Evolutionary conservation across 805 yeast species (phyloP).

Genomic region (Yamadazyma akitaensis): DNA sequence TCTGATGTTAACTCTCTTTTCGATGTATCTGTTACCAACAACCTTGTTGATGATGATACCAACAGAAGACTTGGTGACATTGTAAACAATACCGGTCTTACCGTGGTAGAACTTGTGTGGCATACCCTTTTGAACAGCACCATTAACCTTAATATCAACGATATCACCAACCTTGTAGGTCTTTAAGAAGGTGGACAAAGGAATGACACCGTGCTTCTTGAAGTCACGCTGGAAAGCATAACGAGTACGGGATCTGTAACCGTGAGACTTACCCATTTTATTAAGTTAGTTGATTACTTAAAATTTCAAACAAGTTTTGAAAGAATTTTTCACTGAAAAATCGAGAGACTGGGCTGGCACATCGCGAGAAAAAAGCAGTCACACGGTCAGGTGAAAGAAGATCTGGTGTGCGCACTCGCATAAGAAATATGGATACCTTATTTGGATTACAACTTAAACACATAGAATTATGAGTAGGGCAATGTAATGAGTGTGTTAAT

Average conservation of each 20-base stretch:
- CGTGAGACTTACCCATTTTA: slow-evolving; percentile 52
- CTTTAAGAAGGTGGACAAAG: slow-evolving; percentile 96
- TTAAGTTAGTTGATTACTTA: slow-evolving; percentile 8
- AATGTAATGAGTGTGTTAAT: too few species aligned
- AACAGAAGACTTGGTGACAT: slow-evolving; percentile 97
- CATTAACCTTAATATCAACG: slow-evolving; percentile 99
- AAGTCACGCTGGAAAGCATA: slow-evolving; percentile 99
- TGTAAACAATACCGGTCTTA: slow-evolving; percentile 98
- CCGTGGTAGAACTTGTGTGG: slow-evolving; percentile 99
- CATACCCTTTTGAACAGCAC: slow-evolving; percentile 99
- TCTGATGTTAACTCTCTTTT: slow-evolving; percentile 98
- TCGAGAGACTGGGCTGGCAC: not conserved
- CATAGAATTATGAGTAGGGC: too few species aligned
- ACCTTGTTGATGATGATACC: slow-evolving; percentile 98
- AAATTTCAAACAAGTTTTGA: slow-evolving; percentile 2
- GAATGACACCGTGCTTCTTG: slow-evolving; percentile 93
- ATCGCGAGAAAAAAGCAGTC: slow-evolving; percentile 7
- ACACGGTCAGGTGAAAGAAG: slow-evolving; percentile 5
- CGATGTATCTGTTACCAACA: slow-evolving; percentile 98
- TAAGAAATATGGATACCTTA: too few species aligned
- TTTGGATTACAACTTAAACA: too few species aligned
- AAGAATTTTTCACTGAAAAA: slow-evolving; percentile 4
- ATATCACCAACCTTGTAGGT: slow-evolving; percentile 98
- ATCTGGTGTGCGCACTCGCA: not conserved
- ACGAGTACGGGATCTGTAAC: slow-evolving; percentile 99